A percentile compares a stretch with the other conserved stretches of the same genome.
phyloP scores from a whole-genome alignment of 1,139 yeast species.

The Hyphopichia fennica region DNA sequence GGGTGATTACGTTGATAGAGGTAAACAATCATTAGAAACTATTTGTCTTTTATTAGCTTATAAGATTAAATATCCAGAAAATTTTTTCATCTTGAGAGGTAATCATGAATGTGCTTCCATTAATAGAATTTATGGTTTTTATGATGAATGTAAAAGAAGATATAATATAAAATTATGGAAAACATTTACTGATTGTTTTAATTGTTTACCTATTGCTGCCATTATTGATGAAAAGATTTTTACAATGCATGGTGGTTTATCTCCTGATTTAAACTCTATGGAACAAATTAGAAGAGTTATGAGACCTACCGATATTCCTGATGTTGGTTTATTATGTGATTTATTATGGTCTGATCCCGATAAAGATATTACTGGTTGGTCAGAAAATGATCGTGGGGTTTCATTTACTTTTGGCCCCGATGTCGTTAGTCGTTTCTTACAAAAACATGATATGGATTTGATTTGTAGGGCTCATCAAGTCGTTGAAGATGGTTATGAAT shows the following conservation, averaged over 20 bases:
- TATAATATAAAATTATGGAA: slow-evolving; percentile 97
- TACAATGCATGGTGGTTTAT: slow-evolving; percentile 98
- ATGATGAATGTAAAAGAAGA: slow-evolving; percentile 97
- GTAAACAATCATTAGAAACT: slow-evolving; percentile 93
- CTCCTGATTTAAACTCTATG: slow-evolving; percentile 96
- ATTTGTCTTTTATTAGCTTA: slow-evolving; percentile 90
- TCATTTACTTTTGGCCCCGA: slow-evolving; percentile 97
- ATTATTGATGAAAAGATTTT: slow-evolving; percentile 96
- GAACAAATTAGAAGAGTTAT: slow-evolving; percentile 97
- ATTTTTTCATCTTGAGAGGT: slow-evolving; percentile 91
- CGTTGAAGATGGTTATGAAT: slow-evolving; percentile 98
- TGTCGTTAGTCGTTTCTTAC: slow-evolving; percentile 89
- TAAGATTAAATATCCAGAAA: slow-evolving; percentile 96
- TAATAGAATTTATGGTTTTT: slow-evolving; percentile 94
- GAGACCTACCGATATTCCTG: slow-evolving; percentile 99
- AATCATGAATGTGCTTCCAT: slow-evolving; percentile 98
- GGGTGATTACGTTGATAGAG: slow-evolving; percentile 98
- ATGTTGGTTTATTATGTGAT: slow-evolving; percentile 93
- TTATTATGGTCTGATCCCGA: slow-evolving; percentile 98
- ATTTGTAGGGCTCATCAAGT: slow-evolving; percentile 99
- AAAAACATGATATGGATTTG: slow-evolving; percentile 95
- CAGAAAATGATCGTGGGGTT: slow-evolving; percentile 97
- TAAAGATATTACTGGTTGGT: slow-evolving; percentile 96
- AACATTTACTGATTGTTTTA: slow-evolving; percentile 96
- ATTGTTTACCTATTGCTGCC: slow-evolving; percentile 97